These are phyloP conservation scores for Singerocomus inundabilis DNA, from an alignment of 1,284 basidiomycete species.

Conservation along the genomic window DNA sequence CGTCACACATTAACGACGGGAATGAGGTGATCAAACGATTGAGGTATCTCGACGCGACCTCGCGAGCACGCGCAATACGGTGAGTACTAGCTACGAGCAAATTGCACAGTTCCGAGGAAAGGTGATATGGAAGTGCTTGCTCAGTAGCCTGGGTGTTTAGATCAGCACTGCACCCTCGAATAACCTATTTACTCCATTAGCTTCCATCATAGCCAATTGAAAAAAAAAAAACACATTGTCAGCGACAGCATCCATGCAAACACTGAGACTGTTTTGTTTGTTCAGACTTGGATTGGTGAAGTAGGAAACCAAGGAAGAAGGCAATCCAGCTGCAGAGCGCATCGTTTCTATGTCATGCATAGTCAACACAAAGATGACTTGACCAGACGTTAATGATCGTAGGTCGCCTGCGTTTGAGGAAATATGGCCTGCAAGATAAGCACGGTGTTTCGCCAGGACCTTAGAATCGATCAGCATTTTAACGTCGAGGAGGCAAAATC, in stretches of 20 bases:
- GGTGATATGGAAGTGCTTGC: slow-evolving; percentile 73
- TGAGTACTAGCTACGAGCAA: slow-evolving; percentile 85
- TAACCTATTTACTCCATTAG: slow-evolving; percentile 49
- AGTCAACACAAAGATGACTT: slow-evolving; percentile 84
- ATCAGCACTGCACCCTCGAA: slow-evolving; percentile 68
- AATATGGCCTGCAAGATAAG: slow-evolving; percentile 63
- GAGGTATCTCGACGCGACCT: slow-evolving; percentile 80
- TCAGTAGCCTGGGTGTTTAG: slow-evolving; percentile 73
- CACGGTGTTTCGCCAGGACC: slow-evolving; percentile 71
- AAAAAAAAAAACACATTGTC: slow-evolving; percentile 64
- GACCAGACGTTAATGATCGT: slow-evolving; percentile 75
- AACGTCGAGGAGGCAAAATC: neutral
- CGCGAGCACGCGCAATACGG: slow-evolving; percentile 77
- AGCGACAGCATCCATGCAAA: slow-evolving; percentile 83
- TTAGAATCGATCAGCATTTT: slow-evolving; percentile 30
- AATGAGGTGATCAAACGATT: slow-evolving; percentile 89
- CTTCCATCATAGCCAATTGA: neutral
- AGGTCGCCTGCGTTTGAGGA: slow-evolving; percentile 73
- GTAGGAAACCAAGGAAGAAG: slow-evolving; percentile 84
- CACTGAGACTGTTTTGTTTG: slow-evolving; percentile 59
- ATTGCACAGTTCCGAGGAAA: slow-evolving; percentile 74
- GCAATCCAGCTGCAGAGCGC: slow-evolving; percentile 77
- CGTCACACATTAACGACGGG: slow-evolving; percentile 92
- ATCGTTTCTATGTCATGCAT: slow-evolving; percentile 91
- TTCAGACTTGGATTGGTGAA: slow-evolving; percentile 90